Evolutionary conservation across 2,329 filamentous ascomycete genomes (phyloP).

Genomic region (Fusarium sp.): DNA sequence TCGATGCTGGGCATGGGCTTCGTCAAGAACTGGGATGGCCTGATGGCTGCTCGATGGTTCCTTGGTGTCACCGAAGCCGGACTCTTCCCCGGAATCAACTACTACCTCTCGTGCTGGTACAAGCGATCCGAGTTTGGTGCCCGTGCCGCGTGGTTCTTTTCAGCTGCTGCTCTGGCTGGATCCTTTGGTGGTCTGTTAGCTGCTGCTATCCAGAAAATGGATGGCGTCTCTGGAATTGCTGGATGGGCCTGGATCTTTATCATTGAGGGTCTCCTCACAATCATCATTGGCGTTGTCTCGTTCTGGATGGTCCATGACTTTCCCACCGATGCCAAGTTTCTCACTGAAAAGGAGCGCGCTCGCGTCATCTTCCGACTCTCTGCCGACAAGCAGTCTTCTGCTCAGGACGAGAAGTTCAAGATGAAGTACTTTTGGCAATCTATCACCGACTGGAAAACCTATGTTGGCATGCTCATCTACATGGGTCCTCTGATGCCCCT

Average conservation of each 20-base stretch:
- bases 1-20: conserved; percentile 81
- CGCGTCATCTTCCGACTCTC: conserved; percentile 81
- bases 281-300: conserved; percentile 76
- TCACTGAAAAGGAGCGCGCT: conserved; percentile 77
- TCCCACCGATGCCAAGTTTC: conserved; percentile 81
- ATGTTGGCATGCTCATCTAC: conserved; percentile 80
- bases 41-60: conserved; percentile 79
- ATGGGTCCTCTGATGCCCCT: conserved; percentile 82
- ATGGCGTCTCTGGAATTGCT: conserved; percentile 69
- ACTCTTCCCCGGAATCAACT: conserved; percentile 83
- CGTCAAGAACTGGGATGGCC: conserved; percentile 72
- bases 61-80: conserved; percentile 82
- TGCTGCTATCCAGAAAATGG: conserved; percentile 79
- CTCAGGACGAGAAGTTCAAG: conserved; percentile 81
- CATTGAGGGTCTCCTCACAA: conserved; percentile 78
- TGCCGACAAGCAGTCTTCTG: conserved; percentile 80
- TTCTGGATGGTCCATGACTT: conserved; percentile 90
- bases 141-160: conserved; percentile 88
- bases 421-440: conserved; percentile 80
- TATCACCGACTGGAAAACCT: conserved; percentile 89
- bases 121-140: conserved; percentile 83
- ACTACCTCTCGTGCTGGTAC: conserved; percentile 90
- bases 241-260: conserved; percentile 80
- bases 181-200: conserved; percentile 83
- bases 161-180: conserved; percentile 83